Conservation (phyloP, 2,329 filamentous ascomycete species). For the Helminthosporium solani region DNA sequence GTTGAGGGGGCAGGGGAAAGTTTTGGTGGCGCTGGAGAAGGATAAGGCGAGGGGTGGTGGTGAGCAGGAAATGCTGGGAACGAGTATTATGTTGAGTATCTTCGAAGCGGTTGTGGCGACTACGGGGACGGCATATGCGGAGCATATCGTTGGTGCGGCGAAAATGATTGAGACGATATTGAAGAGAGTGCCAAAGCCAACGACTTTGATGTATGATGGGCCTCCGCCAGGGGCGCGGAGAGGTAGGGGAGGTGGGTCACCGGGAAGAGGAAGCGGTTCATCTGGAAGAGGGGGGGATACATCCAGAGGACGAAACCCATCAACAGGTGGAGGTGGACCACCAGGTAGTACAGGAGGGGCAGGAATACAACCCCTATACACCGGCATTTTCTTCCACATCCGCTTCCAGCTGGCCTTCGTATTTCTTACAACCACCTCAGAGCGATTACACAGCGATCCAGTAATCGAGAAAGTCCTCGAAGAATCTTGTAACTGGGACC, state of each 20-base stretch:
- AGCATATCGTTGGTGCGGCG: constrained; percentile 19
- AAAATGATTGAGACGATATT: constrained; percentile 18
- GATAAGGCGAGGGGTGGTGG: constrained; percentile 5
- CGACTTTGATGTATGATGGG: not conserved
- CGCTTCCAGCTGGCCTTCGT: constrained; percentile 16
- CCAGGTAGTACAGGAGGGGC: not conserved
- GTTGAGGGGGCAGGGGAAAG: constrained; percentile 7
- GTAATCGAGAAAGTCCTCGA: constrained; percentile 5
- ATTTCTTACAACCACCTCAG: constrained; percentile 7
- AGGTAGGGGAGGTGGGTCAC: constrained; percentile 5
- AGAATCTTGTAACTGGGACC: constrained; percentile 2
- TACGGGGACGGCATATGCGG: constrained; percentile 16
- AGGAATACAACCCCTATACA: constrained; percentile 7
- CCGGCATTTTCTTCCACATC: constrained; percentile 19
- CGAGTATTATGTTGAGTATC: constrained; percentile 21
- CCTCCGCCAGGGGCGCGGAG: not conserved
- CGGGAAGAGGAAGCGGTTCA: constrained; percentile 5
- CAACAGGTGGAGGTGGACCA: not conserved
- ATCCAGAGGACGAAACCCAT: not conserved
- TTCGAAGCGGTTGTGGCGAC: constrained; percentile 22
- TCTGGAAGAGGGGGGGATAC: not conserved
- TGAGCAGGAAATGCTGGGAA: constrained; percentile 19
- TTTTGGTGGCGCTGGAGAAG: constrained; percentile 4
- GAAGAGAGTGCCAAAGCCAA: constrained; percentile 1
- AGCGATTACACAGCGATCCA: constrained; percentile 3